These are phyloP conservation scores for Isabelozyma rhagii DNA, from an alignment of 805 yeast species.

Conservation along the genomic window DNA sequence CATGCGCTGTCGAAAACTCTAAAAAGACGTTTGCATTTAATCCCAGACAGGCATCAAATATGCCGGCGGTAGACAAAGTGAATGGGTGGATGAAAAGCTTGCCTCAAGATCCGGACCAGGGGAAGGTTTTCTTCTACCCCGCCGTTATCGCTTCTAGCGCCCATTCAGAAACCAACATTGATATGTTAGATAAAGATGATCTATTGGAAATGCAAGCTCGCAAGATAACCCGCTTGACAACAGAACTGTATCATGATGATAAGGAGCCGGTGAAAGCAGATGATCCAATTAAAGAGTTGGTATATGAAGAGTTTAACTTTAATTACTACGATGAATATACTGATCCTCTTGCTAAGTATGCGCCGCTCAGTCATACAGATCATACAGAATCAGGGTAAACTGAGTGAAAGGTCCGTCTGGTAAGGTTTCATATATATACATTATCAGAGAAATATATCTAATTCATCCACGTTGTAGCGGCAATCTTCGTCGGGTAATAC, in stretches of 20 bases:
- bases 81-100: conserved; percentile 58
- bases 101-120: conserved; percentile 38
- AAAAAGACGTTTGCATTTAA: conserved; percentile 36
- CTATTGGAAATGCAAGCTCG: conserved; percentile 53
- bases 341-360: not conserved
- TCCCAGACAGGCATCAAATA: conserved; percentile 60
- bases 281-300: not conserved
- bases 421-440: not conserved
- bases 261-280: conserved; percentile 13
- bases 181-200: conserved; percentile 27
- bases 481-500: conserved; percentile 17
- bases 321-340: not conserved
- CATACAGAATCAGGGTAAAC: no score
- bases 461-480: conserved; percentile 42
- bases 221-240: conserved; percentile 45
- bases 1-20: not conserved
- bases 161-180: conserved; percentile 10
- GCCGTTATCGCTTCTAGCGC: conserved; percentile 31
- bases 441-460: conserved; percentile 41
- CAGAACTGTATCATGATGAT: conserved; percentile 35
- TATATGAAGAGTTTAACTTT: not conserved
- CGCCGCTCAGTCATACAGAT: no score
- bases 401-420: no score
- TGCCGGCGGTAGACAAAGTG: conserved; percentile 67
- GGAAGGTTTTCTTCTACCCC: conserved; percentile 44